Conservation (phyloP, 257 asterid genomes). For the Ajuga chamaepitys region DNA sequence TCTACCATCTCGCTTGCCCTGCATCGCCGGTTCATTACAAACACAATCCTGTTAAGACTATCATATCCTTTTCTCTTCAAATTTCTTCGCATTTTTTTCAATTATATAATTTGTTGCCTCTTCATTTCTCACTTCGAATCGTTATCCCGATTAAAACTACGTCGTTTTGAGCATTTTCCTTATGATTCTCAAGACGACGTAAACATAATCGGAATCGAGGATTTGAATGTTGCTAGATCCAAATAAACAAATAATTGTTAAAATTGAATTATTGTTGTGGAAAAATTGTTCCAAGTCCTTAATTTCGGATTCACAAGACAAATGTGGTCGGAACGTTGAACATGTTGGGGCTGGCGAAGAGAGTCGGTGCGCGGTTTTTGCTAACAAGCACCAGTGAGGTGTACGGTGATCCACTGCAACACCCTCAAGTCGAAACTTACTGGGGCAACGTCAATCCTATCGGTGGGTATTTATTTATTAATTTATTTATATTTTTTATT, state of each 20-base stretch:
- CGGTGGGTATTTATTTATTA: slow-evolving; percentile 36
- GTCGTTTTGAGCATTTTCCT: too few species aligned
- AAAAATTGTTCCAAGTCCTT: slow-evolving; percentile 19
- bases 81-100: too few species aligned
- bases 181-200: too few species aligned
- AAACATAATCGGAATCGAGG: too few species aligned
- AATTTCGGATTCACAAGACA: slow-evolving; percentile 68
- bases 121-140: background rate
- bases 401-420: slow-evolving; percentile 90
- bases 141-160: too few species aligned
- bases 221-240: background rate
- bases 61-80: slow-evolving; percentile 59
- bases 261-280: too few species aligned
- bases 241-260: background rate
- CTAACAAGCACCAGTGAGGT: slow-evolving; percentile 99
- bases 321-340: slow-evolving; percentile 98
- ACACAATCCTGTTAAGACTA: slow-evolving; percentile 94
- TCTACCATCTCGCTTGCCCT: slow-evolving; percentile 98
- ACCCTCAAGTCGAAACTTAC: slow-evolving; percentile 92
- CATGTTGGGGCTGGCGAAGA: slow-evolving; percentile 98
- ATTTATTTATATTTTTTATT: background rate
- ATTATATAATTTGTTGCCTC: too few species aligned
- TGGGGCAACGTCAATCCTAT: slow-evolving; percentile 99
- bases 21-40: slow-evolving; percentile 98
- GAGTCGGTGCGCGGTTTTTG: slow-evolving; percentile 95